Conservation (phyloP, 2,329 filamentous ascomycete species). For the Cytospora paraplurivora region DNA sequence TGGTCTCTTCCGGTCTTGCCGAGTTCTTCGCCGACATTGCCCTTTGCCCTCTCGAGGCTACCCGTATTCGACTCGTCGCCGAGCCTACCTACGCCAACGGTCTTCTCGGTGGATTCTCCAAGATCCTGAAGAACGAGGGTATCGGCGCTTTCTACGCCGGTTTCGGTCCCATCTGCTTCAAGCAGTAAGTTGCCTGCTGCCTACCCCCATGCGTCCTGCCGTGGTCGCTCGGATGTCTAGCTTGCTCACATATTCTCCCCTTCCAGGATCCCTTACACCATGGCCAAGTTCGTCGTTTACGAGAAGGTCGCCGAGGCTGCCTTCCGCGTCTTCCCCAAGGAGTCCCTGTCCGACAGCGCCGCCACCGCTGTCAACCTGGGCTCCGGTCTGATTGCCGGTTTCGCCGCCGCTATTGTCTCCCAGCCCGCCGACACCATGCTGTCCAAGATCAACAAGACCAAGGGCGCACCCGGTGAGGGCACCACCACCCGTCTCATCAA, state of each 20-base stretch:
- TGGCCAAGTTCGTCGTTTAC: constrained; percentile 34
- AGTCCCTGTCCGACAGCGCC: constrained; percentile 34
- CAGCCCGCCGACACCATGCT: constrained; percentile 78
- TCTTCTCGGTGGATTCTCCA: constrained; percentile 75
- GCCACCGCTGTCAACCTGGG: constrained; percentile 67
- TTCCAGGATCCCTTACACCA: constrained; percentile 33
- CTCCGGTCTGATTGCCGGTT: constrained; percentile 72
- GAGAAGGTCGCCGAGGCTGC: constrained; percentile 32
- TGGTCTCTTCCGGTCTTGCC: constrained; percentile 66
- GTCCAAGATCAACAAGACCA: constrained; percentile 78
- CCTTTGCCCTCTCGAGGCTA: constrained; percentile 89
- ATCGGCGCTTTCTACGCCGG: constrained; percentile 86
- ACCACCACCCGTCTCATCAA: constrained; percentile 68
- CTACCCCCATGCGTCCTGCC: not conserved
- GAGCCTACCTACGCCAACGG: constrained; percentile 83
- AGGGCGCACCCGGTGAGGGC: constrained; percentile 69
- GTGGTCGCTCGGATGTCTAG: not conserved
- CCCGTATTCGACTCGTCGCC: constrained; percentile 89
- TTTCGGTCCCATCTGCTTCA: constrained; percentile 85
- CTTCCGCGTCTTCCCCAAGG: constrained; percentile 33
- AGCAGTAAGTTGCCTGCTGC: constrained; percentile 59
- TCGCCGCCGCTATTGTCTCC: constrained; percentile 71
- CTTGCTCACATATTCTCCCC: constrained; percentile 9
- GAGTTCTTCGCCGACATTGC: constrained; percentile 78
- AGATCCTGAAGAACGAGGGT: constrained; percentile 83